These are phyloP conservation scores for Nectriaceae sp. DNA, from an alignment of 2,329 filamentous ascomycete species.

Conservation along the genomic window DNA sequence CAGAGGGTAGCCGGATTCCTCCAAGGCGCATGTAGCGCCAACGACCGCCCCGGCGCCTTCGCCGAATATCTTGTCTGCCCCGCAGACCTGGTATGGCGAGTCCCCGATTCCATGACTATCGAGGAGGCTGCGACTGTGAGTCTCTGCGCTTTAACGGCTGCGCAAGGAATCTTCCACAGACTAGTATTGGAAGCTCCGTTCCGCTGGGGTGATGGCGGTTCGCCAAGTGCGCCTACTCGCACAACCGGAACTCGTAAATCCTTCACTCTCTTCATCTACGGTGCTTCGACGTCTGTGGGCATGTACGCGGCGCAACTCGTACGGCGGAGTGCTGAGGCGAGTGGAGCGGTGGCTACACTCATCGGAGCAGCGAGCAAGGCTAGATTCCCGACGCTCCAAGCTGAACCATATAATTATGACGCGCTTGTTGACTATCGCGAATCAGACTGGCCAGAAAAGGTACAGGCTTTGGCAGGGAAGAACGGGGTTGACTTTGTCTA, in stretches of 20 bases:
- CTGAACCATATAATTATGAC: conserved; percentile 39
- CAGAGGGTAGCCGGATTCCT: too few species aligned
- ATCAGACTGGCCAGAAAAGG: conserved; percentile 32
- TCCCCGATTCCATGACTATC: conserved; percentile 33
- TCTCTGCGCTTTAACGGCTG: conserved; percentile 45
- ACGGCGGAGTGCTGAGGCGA: conserved; percentile 3
- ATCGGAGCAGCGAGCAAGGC: conserved; percentile 32
- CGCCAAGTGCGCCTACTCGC: not conserved
- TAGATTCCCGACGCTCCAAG: conserved; percentile 28
- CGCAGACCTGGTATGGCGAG: conserved; percentile 40
- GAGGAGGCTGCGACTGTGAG: conserved; percentile 42
- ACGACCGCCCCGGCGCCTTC: conserved; percentile 46
- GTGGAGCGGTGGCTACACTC: conserved; percentile 19
- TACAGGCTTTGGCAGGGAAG: conserved; percentile 24
- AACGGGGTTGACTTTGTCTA: conserved; percentile 37
- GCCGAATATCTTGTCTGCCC: conserved; percentile 40
- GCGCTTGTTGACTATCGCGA: conserved; percentile 41
- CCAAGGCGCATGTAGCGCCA: conserved; percentile 42
- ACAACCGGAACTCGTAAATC: rapidly evolving
- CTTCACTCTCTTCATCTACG: conserved; percentile 32
- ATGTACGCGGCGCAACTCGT: conserved; percentile 36
- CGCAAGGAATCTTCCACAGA: conserved; percentile 41
- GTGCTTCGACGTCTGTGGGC: conserved; percentile 36
- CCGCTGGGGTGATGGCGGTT: rapidly evolving
- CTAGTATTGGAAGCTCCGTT: conserved; percentile 40